phyloP scores from a whole-genome alignment of 1,284 basidiomycete species.

The Microstroma glucosiphilum region DNA sequence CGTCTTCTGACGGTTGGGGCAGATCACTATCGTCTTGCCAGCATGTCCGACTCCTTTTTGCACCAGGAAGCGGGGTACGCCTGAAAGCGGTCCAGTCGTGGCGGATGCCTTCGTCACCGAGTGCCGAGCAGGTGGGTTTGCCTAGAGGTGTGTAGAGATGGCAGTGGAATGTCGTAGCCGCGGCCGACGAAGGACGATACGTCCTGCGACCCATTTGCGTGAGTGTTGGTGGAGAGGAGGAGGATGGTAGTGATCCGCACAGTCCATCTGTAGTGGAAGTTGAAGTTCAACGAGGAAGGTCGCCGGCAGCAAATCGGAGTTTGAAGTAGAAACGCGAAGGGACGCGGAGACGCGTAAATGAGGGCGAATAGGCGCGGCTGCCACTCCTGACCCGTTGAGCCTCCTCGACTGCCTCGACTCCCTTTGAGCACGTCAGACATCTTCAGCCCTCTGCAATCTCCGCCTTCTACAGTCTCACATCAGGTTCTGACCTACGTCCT shows the following conservation, averaged over 20 bases:
- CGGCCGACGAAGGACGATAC: background rate
- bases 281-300: no score
- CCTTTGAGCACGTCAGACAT: no score
- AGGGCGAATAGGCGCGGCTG: no score
- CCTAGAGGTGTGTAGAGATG: background rate
- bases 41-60: no score
- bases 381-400: no score
- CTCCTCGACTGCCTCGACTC: no score
- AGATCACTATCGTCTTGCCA: no score
- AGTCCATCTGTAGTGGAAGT: no score
- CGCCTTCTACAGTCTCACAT: background rate
- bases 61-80: background rate
- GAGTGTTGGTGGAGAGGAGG: background rate
- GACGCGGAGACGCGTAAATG: no score
- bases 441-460: background rate
- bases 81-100: background rate
- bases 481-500: background rate
- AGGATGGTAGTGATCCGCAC: background rate
- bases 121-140: background rate
- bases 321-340: background rate
- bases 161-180: background rate
- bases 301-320: background rate
- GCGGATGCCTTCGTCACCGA: no score
- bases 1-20: no score
- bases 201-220: background rate